phyloP scores from a whole-genome alignment of 2,329 filamentous ascomycete genomes.

The Pyrenophora graminea region DNA sequence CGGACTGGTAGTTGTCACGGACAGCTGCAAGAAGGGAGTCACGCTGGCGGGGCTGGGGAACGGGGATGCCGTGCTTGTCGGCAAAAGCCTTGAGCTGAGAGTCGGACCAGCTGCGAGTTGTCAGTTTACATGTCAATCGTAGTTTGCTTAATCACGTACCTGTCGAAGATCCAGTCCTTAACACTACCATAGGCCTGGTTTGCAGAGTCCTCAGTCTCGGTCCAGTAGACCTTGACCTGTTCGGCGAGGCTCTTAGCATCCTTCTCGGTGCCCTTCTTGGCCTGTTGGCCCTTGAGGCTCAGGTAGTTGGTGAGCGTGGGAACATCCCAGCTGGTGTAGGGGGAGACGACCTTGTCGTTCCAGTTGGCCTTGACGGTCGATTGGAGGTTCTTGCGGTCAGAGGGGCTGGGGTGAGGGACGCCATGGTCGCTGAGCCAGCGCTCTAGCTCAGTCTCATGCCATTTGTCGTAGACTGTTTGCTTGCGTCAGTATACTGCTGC shows the following conservation, averaged over 20 bases:
- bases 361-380: constrained; percentile 88
- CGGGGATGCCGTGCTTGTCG: constrained; percentile 83
- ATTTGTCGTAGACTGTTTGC: constrained; percentile 87
- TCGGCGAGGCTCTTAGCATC: constrained; percentile 70
- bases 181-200: constrained; percentile 72
- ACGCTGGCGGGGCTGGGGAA: constrained; percentile 83
- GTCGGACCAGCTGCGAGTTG: constrained; percentile 74
- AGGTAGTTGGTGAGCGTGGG: constrained; percentile 71
- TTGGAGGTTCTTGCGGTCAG: constrained; percentile 94
- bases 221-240: constrained; percentile 75
- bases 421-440: constrained; percentile 93
- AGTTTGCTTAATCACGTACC: constrained; percentile 49
- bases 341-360: constrained; percentile 73
- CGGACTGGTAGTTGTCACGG: constrained; percentile 78
- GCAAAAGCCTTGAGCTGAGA: constrained; percentile 92
- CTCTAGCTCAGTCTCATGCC: constrained; percentile 97
- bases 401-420: constrained; percentile 84
- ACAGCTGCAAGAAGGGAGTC: constrained; percentile 78
- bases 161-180: constrained; percentile 91
- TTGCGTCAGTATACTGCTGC: constrained; percentile 25
- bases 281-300: constrained; percentile 70
- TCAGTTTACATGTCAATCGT: constrained; percentile 40
- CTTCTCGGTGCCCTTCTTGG: constrained; percentile 67
- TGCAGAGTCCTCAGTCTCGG: constrained; percentile 76
- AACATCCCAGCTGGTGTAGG: constrained; percentile 78